These are phyloP conservation scores for Andrographis paniculata DNA, from an alignment of 305 asterid species.

Conservation along the genomic window DNA sequence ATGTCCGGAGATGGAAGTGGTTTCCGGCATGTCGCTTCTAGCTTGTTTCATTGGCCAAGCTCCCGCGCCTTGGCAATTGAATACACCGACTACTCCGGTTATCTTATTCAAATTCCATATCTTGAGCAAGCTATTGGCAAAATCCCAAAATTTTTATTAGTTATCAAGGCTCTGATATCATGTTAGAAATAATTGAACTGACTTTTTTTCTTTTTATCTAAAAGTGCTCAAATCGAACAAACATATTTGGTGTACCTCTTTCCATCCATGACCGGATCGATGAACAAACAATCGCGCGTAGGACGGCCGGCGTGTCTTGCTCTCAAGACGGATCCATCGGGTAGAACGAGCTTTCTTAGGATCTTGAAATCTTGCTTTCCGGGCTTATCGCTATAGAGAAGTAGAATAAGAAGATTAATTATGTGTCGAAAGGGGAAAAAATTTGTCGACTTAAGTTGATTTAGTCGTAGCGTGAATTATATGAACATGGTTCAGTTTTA, in stretches of 20 bases:
- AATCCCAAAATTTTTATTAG: too few species aligned
- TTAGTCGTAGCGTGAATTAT: neutral
- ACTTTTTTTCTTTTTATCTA: too few species aligned
- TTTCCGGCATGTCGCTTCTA: constrained; percentile 1
- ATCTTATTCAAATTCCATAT: constrained; percentile 42
- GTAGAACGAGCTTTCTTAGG: constrained; percentile 49
- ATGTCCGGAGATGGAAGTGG: constrained; percentile 24
- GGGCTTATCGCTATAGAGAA: constrained; percentile 36
- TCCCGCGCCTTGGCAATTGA: constrained; percentile 51
- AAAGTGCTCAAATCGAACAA: too few species aligned
- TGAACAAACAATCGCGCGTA: constrained; percentile 45
- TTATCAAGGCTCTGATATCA: too few species aligned
- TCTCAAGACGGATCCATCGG: constrained; percentile 52
- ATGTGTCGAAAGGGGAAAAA: neutral
- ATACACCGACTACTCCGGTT: constrained; percentile 37
- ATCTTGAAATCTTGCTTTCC: constrained; percentile 42
- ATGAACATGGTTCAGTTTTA: constrained; percentile 9
- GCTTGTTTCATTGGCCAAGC: constrained; percentile 28
- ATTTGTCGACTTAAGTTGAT: too few species aligned
- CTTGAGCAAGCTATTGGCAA: constrained; percentile 40
- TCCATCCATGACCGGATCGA: constrained; percentile 48
- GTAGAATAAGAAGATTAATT: neutral
- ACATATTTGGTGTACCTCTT: constrained; percentile 30
- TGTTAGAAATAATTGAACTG: too few species aligned
- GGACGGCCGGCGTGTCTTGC: constrained; percentile 50